Conservation (phyloP, 1,284 basidiomycete species). For the Ceratobasidium sp. region DNA sequence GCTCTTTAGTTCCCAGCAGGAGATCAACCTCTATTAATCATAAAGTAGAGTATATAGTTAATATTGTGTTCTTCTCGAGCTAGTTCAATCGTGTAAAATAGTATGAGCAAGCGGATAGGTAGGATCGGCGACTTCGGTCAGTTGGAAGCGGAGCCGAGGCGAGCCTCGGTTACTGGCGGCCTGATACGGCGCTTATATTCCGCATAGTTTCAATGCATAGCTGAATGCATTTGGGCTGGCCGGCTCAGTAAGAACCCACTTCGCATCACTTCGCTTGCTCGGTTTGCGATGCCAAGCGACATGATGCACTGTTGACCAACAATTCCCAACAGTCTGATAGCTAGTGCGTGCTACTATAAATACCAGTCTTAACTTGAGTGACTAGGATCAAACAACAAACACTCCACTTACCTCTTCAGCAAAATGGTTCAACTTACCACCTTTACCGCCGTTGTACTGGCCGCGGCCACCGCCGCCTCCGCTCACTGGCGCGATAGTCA, state of each 20-base stretch:
- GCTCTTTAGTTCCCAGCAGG: too few relatives aligned
- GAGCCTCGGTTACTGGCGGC: not conserved
- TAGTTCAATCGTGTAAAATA: too few relatives aligned
- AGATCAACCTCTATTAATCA: too few relatives aligned
- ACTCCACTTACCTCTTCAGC: not conserved
- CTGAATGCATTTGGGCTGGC: not conserved
- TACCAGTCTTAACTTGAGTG: too few relatives aligned
- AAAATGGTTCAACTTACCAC: constrained; percentile 22
- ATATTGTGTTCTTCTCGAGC: too few relatives aligned
- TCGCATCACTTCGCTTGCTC: constrained; percentile 4
- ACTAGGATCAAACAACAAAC: too few relatives aligned
- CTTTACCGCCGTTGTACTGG: not conserved
- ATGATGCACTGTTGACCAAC: too few relatives aligned
- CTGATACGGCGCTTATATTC: not conserved
- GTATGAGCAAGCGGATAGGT: too few relatives aligned
- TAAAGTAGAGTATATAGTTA: too few relatives aligned
- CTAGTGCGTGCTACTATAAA: too few relatives aligned
- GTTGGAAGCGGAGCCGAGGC: not conserved
- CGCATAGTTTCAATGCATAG: not conserved
- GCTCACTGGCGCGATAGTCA: constrained; percentile 15
- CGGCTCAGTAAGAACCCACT: not conserved
- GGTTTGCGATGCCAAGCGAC: not conserved
- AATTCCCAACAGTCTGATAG: too few relatives aligned
- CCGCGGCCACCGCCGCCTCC: constrained; percentile 1
- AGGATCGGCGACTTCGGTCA: not conserved